phyloP scores from a whole-genome alignment of 164 flowering plant species.

The Aristolochia fimbriata region DNA sequence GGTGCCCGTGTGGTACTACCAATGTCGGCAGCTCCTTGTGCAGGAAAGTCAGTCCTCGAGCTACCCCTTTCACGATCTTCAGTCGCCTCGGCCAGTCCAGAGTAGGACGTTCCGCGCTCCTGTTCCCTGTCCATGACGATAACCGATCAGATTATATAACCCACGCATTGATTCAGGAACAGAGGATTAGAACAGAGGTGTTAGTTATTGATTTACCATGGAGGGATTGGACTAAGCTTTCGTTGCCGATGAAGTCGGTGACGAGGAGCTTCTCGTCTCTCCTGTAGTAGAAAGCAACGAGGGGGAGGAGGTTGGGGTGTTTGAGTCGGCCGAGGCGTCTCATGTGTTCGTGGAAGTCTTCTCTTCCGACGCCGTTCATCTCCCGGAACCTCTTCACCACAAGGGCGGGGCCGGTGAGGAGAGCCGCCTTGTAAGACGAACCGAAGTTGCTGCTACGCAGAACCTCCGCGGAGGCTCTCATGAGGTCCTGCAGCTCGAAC shows the following conservation, averaged over 20 bases:
- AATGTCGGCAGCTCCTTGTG: slow-evolving; percentile 54
- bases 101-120: neutral
- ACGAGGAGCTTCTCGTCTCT: slow-evolving; percentile 85
- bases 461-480: slow-evolving; percentile 72
- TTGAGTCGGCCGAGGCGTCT: slow-evolving; percentile 56
- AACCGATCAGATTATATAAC: too few species aligned
- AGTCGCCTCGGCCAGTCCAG: slow-evolving; percentile 64
- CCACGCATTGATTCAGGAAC: neutral
- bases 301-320: slow-evolving; percentile 63
- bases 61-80: slow-evolving; percentile 70
- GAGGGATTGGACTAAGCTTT: slow-evolving; percentile 65
- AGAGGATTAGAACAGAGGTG: neutral
- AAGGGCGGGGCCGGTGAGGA: slow-evolving; percentile 35
- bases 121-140: slow-evolving; percentile 3
- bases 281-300: slow-evolving; percentile 68
- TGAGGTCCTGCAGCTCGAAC: slow-evolving; percentile 65
- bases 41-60: slow-evolving; percentile 49
- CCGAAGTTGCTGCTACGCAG: slow-evolving; percentile 73
- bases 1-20: slow-evolving; percentile 72
- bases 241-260: slow-evolving; percentile 31
- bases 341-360: slow-evolving; percentile 83
- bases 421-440: slow-evolving; percentile 63
- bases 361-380: slow-evolving; percentile 66
- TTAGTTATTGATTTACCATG: slow-evolving; percentile 40
- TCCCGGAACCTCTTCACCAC: slow-evolving; percentile 80